A percentile compares a stretch with the other conserved stretches of the same genome.
phyloP scores from a whole-genome alignment of 1,284 basidiomycete genomes.

The Irpex sp. region DNA sequence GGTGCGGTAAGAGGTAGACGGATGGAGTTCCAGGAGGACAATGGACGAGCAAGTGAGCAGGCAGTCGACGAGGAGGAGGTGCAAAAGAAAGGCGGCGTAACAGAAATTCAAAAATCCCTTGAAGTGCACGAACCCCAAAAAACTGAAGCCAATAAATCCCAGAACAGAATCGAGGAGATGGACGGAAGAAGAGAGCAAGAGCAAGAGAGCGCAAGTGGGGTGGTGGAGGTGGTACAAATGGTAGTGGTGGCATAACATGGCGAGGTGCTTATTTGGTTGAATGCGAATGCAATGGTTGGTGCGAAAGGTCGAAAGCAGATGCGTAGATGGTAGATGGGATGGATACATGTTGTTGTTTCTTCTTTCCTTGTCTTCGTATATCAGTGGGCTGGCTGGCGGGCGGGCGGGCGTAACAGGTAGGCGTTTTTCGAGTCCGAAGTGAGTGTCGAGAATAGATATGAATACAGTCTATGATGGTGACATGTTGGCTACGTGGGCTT shows the following conservation, averaged over 20 bases:
- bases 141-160: background rate
- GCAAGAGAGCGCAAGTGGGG: background rate
- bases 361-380: background rate
- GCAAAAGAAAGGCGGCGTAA: background rate
- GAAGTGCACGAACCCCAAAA: background rate
- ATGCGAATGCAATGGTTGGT: too few species aligned
- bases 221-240: background rate
- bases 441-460: background rate
- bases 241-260: background rate
- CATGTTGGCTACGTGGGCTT: constrained; percentile 42
- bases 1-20: too few species aligned
- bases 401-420: too few species aligned
- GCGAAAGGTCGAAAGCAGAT: background rate
- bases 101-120: background rate
- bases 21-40: too few species aligned
- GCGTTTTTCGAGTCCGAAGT: background rate
- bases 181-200: background rate
- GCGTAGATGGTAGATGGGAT: background rate
- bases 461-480: background rate
- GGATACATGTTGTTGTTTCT: background rate
- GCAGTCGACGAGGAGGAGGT: background rate
- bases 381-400: background rate
- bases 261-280: too few species aligned
- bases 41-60: too few species aligned
- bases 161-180: background rate